These are phyloP conservation scores for Pseudogymnoascus sp. DNA, from an alignment of 2,329 filamentous ascomycete species.

Conservation along the genomic window DNA sequence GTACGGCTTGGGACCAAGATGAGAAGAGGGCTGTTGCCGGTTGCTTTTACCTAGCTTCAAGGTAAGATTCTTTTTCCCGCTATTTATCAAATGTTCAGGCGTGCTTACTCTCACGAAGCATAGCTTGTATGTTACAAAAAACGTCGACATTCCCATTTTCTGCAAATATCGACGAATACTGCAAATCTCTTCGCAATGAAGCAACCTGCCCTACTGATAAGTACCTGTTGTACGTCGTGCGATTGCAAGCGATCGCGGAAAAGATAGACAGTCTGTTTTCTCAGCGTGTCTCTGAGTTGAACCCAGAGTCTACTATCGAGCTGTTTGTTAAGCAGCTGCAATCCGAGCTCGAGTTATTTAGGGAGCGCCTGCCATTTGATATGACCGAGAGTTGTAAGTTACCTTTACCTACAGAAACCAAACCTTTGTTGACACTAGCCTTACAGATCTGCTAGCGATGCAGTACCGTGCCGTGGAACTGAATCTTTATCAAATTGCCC, in stretches of 20 bases:
- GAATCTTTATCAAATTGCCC: slow-evolving; percentile 34
- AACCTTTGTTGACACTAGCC: not conserved
- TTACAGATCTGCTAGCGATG: slow-evolving; percentile 31
- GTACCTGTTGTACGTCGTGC: slow-evolving; percentile 31
- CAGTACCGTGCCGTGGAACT: slow-evolving; percentile 34
- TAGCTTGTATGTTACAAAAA: slow-evolving; percentile 33
- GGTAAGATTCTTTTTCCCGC: not conserved
- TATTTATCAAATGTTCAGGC: not conserved
- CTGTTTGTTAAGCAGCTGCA: slow-evolving; percentile 20
- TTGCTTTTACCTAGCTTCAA: slow-evolving; percentile 36
- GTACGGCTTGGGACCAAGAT: slow-evolving; percentile 28
- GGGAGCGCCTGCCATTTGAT: slow-evolving; percentile 25
- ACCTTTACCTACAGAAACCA: not conserved
- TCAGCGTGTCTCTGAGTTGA: slow-evolving; percentile 20
- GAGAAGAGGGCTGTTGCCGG: slow-evolving; percentile 38
- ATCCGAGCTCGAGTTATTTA: slow-evolving; percentile 30
- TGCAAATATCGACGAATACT: slow-evolving; percentile 32
- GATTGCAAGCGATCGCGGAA: slow-evolving; percentile 34
- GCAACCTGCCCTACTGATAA: slow-evolving; percentile 30
- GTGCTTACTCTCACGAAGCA: slow-evolving; percentile 19
- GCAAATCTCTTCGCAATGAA: slow-evolving; percentile 28
- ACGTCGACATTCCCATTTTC: slow-evolving; percentile 31
- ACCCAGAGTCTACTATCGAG: slow-evolving; percentile 27
- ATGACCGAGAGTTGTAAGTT: slow-evolving; percentile 28
- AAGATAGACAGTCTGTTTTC: slow-evolving; percentile 28